Percentiles rank a stretch among this genome's conserved stretches.
Evolutionary conservation across 2,329 filamentous ascomycete genomes (phyloP).

Genomic region (Myriangium duriaei): DNA sequence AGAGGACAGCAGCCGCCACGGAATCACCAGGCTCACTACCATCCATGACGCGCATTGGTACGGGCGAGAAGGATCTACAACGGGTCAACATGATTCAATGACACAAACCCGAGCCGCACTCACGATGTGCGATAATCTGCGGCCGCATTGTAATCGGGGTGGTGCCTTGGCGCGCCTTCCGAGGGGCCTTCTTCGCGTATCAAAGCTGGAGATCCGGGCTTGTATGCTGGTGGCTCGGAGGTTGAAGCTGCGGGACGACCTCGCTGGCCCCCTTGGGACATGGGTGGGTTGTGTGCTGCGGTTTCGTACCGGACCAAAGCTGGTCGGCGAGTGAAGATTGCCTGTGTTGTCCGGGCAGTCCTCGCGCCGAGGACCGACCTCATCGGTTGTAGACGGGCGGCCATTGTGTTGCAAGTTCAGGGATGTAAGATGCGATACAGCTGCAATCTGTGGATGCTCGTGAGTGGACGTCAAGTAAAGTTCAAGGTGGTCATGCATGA

Average conservation of each 20-base stretch:
- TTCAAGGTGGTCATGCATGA: too few species aligned
- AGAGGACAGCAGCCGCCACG: slow-evolving; percentile 73
- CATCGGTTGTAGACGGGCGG: slow-evolving; percentile 28
- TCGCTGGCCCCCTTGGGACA: slow-evolving; percentile 22
- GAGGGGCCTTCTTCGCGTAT: slow-evolving; percentile 38
- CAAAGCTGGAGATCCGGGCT: slow-evolving; percentile 25
- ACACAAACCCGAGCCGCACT: slow-evolving; percentile 23
- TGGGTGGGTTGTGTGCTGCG: slow-evolving; percentile 25
- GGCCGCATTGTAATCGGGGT: slow-evolving; percentile 68
- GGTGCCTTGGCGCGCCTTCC: slow-evolving; percentile 47
- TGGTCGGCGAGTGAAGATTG: slow-evolving; percentile 1
- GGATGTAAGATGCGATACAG: slow-evolving; percentile 10
- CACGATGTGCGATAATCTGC: slow-evolving; percentile 89
- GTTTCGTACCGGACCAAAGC: slow-evolving; percentile 17
- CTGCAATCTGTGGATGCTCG: too few species aligned
- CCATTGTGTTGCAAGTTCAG: slow-evolving; percentile 20
- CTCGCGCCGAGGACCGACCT: neutral
- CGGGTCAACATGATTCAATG: slow-evolving; percentile 17
- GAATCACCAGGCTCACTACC: slow-evolving; percentile 69
- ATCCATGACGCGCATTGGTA: slow-evolving; percentile 80
- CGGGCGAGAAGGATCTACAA: slow-evolving; percentile 71
- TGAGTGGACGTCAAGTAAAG: too few species aligned
- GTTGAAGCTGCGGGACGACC: slow-evolving; percentile 6
- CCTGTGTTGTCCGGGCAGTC: slow-evolving; percentile 1
- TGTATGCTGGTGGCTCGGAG: slow-evolving; percentile 11